A percentile compares a stretch with the other conserved stretches of the same genome.
Evolutionary conservation across 23 red algal genomes (phyloP).

Genomic region (Rhodosorus marinus): DNA sequence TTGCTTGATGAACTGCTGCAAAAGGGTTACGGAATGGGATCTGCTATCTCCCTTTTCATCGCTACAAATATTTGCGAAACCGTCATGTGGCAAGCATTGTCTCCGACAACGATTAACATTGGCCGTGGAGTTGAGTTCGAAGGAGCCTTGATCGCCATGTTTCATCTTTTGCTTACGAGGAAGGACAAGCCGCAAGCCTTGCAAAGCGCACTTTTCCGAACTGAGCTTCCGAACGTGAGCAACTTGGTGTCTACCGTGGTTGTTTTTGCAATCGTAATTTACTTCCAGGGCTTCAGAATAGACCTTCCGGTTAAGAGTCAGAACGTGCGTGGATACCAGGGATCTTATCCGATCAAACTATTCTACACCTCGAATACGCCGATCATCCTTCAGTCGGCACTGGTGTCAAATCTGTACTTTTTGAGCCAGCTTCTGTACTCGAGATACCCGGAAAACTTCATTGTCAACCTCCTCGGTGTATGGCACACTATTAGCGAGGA

Average conservation of each 20-base stretch:
- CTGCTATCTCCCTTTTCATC: slow-evolving; percentile 96
- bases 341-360: slow-evolving; percentile 92
- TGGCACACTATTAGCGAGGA: slow-evolving; percentile 44
- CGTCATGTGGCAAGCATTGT: slow-evolving; percentile 91
- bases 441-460: slow-evolving; percentile 53
- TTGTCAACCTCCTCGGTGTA: slow-evolving; percentile 75
- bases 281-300: slow-evolving; percentile 94
- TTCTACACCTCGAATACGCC: slow-evolving; percentile 99
- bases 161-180: slow-evolving; percentile 82
- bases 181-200: slow-evolving; percentile 77
- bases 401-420: slow-evolving; percentile 98
- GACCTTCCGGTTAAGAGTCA: slow-evolving; percentile 85
- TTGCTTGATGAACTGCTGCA: slow-evolving; percentile 92
- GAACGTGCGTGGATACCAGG: slow-evolving; percentile 60
- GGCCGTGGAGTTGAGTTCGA: slow-evolving; percentile 96
- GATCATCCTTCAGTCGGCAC: slow-evolving; percentile 97
- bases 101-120: slow-evolving; percentile 91
- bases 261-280: slow-evolving; percentile 95
- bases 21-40: slow-evolving; percentile 95
- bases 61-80: slow-evolving; percentile 97
- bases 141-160: slow-evolving; percentile 91
- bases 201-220: slow-evolving; percentile 82
- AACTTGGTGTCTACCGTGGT: slow-evolving; percentile 86
- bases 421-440: slow-evolving; percentile 79
- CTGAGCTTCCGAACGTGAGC: slow-evolving; percentile 88